phyloP scores from a whole-genome alignment of 164 flowering plant species.

The Nymphaea colorata region DNA sequence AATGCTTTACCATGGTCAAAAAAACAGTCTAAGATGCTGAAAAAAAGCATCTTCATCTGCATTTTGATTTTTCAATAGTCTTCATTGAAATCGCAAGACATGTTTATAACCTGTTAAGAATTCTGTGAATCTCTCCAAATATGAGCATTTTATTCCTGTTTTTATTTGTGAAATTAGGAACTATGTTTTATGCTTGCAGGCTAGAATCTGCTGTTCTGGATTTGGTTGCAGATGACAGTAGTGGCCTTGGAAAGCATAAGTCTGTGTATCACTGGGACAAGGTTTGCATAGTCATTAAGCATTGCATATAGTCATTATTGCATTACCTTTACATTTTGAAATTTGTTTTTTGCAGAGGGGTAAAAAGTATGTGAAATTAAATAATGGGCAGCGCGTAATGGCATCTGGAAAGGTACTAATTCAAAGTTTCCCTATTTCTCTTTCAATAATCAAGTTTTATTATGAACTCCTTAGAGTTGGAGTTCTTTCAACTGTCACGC shows the following conservation, averaged over 20 bases:
- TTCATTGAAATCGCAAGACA: too few relatives aligned
- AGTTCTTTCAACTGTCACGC: neutral
- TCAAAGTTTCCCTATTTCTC: neutral
- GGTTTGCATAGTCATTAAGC: conserved; percentile 20
- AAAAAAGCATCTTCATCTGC: too few relatives aligned
- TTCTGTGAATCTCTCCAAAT: neutral
- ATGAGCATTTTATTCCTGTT: neutral
- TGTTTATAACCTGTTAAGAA: too few relatives aligned
- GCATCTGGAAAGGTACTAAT: conserved; percentile 82
- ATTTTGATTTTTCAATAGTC: too few relatives aligned
- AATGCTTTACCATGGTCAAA: too few relatives aligned
- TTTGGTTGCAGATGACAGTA: conserved; percentile 78
- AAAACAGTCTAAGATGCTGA: too few relatives aligned
- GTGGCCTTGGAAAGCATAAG: conserved; percentile 69
- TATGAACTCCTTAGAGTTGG: neutral
- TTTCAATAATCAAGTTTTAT: neutral
- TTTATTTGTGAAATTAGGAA: neutral
- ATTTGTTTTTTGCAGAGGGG: conserved; percentile 45
- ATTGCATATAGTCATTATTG: neutral
- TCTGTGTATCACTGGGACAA: conserved; percentile 88
- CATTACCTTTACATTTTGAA: neutral
- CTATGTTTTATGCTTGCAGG: conserved; percentile 17
- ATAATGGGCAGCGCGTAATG: conserved; percentile 85
- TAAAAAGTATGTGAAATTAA: conserved; percentile 80
- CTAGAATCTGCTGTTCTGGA: conserved; percentile 89